Base-by-base conservation (phyloP, 768 basidiomycete genomes). In the Boletus tomentosulus region DNA sequence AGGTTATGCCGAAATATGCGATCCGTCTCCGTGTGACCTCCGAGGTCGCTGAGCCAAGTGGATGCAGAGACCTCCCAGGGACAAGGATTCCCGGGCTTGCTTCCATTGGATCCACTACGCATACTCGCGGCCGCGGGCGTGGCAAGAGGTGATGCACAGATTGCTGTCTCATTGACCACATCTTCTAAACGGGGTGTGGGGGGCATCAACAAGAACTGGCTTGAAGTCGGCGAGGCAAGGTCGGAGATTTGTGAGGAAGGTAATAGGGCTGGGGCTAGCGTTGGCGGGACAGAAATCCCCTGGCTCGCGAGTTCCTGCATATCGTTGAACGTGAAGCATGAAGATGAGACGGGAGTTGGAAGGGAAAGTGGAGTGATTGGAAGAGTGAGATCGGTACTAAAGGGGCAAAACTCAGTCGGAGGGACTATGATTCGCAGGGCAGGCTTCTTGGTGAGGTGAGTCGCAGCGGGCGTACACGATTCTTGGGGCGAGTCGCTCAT, bases 351-450 rank as follows among this genome's bases (percentile, higher is more conserved):
- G 9, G 66, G 58, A 24, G 63, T 59, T 28, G 61, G 57, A 54
- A 71, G 63, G 46, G 61, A 58, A 38, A 54, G 59, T 10, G 68
- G 63, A 8, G 66, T 63, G 16, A 63, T 59, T 41, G 69, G 69
- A 55, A 67, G 59, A 5, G 60, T 65, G n/a, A 71, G 56, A 43
- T 71, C 61, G 16, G 66, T 67, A 37, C 65, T 62, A 51, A 67
- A 69, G n/a, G 67, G 67, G 54, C 65, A 71, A 48, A 69, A 68
- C 56, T 70, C 69, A 30, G 69, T 62, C 15, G 67, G 66, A 13
- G 69, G 69, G 46, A 69, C 63, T 24, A 65, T 51, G 61, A 69
- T 69, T 61, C 67, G 67, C 58, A 69, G 55, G 33, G 51, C 42
- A 4, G 53, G 55, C 54, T 57, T 68, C 62, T 49, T 58, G 45